Evolutionary conservation across 371 early-diverging fungal species (phyloP).

Genomic region (Mucor saturninus): DNA sequence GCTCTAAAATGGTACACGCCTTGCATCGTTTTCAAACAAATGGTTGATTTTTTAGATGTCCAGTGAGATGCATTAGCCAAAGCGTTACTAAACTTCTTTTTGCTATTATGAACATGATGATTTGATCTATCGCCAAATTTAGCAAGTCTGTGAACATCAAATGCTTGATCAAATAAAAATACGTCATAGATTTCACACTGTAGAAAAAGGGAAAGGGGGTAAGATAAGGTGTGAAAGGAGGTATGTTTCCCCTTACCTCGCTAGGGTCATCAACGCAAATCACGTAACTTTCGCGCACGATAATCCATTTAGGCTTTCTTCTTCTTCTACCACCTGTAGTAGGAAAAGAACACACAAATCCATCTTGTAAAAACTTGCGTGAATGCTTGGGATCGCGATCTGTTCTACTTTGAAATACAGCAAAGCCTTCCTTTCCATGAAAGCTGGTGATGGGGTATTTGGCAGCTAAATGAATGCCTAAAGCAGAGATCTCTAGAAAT

Average conservation of each 20-base stretch:
- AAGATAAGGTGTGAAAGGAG: not conserved
- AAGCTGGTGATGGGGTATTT: conserved; percentile 41
- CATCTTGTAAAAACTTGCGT: conserved; percentile 15
- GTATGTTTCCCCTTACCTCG: conserved; percentile 21
- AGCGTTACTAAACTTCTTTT: conserved; percentile 33
- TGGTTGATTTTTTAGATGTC: conserved; percentile 34
- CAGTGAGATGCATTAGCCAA: conserved; percentile 45
- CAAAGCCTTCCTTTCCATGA: conserved; percentile 67
- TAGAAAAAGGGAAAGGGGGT: conserved; percentile 21
- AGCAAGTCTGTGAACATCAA: conserved; percentile 35
- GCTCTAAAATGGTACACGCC: conserved; percentile 56
- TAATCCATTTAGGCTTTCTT: conserved; percentile 56
- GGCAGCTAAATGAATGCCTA: conserved; percentile 45
- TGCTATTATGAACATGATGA: conserved; percentile 4
- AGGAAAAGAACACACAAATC: conserved; percentile 16
- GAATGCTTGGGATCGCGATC: conserved; percentile 28
- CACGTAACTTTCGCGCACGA: conserved; percentile 65
- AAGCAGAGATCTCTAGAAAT: conserved; percentile 64
- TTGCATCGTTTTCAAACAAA: conserved; percentile 52
- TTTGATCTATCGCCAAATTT: conserved; percentile 23
- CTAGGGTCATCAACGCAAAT: conserved; percentile 46
- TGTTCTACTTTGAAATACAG: conserved; percentile 38
- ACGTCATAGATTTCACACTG: conserved; percentile 55
- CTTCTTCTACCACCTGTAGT: conserved; percentile 18
- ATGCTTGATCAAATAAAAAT: conserved; percentile 55